Evolutionary conservation across 345 rosid genomes (phyloP).

Genomic region (Erodium maritimum): DNA sequence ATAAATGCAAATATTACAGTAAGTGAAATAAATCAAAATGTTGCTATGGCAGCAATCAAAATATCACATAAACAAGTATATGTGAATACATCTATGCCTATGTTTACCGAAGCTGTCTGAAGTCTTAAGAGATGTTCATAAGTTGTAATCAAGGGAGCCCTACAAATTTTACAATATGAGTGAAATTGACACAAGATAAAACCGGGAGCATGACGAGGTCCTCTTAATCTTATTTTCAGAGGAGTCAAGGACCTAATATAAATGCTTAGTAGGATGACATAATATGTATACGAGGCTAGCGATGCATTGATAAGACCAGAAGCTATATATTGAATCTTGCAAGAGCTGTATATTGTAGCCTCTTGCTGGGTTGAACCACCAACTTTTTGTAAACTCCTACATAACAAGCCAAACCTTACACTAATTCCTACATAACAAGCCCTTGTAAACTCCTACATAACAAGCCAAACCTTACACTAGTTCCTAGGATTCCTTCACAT

Average conservation of each 20-base stretch:
- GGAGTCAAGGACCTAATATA: not conserved
- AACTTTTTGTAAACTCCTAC: too few relatives aligned
- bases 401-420: too few relatives aligned
- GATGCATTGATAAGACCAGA: not conserved
- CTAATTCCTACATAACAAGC: too few relatives aligned
- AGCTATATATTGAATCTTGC: not conserved
- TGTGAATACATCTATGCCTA: not conserved
- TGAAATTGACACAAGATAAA: not conserved
- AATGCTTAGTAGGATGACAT: not conserved
- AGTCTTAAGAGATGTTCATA: not conserved
- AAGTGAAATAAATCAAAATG: not conserved
- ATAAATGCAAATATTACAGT: not conserved
- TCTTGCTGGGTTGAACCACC: not conserved
- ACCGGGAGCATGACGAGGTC: not conserved
- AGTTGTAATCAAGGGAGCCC: not conserved
- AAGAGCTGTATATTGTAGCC: too few relatives aligned
- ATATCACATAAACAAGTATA: not conserved
- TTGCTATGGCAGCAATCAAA: constrained; percentile 4
- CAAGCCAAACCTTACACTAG: too few relatives aligned
- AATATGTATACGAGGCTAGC: not conserved
- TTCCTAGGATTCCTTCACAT: too few relatives aligned
- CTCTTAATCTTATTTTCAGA: not conserved
- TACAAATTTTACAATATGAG: not conserved
- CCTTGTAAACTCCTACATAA: too few relatives aligned
- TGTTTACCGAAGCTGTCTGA: not conserved